Evolutionary conservation across 805 yeast species (phyloP).

Genomic region (Naumovozyma baii): DNA sequence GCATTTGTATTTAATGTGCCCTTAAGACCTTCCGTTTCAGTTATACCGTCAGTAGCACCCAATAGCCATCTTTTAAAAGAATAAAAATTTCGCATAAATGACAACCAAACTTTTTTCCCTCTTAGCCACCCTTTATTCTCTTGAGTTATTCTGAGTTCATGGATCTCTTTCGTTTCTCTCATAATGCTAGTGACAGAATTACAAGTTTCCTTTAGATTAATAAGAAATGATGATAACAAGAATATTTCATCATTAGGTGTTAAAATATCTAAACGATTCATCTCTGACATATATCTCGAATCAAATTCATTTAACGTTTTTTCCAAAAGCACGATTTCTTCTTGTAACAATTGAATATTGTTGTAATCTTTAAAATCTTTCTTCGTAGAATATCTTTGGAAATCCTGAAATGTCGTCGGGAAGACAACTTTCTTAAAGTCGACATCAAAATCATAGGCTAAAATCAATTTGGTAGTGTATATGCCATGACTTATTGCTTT

Average conservation of each 20-base stretch:
- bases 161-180: conserved; percentile 25
- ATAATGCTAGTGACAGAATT: conserved; percentile 27
- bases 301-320: conserved; percentile 31
- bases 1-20: conserved; percentile 17
- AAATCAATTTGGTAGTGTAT: conserved; percentile 24
- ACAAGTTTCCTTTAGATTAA: conserved; percentile 37
- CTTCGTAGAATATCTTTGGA: conserved; percentile 4
- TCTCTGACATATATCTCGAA: conserved; percentile 27
- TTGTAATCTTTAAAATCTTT: conserved; percentile 17
- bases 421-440: conserved; percentile 15
- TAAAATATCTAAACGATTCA: conserved; percentile 28
- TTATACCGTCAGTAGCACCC: conserved; percentile 15
- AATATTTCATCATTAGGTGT: conserved; percentile 43
- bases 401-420: conserved; percentile 11
- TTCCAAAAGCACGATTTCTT: conserved; percentile 17
- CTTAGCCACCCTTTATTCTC: conserved; percentile 32
- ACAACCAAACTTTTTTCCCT: conserved; percentile 36
- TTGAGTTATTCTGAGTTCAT: conserved; percentile 23
- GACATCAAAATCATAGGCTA: conserved; percentile 37
- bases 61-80: conserved; percentile 32
- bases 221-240: conserved; percentile 39
- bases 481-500: conserved; percentile 29
- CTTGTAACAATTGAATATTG: conserved; percentile 13
- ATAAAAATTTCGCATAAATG: conserved; percentile 29
- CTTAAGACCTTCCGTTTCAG: conserved; percentile 31